These are phyloP conservation scores for Didymella lethalis DNA, from an alignment of 2,329 filamentous ascomycete species.

Conservation along the genomic window DNA sequence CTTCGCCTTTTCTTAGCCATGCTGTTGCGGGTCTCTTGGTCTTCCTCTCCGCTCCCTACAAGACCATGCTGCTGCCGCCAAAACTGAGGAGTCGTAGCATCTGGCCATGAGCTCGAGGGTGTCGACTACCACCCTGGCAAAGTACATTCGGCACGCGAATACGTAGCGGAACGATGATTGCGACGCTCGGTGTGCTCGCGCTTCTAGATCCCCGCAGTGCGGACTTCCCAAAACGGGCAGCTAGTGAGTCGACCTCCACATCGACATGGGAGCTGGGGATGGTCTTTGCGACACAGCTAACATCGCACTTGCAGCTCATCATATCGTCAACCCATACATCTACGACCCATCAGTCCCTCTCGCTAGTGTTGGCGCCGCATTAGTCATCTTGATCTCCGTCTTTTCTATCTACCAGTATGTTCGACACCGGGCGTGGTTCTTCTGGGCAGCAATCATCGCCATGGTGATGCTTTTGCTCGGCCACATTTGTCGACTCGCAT, in stretches of 20 bases:
- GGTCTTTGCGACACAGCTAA: constrained; percentile 7
- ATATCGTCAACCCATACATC: constrained; percentile 54
- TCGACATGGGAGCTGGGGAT: background rate
- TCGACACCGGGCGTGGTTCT: constrained; percentile 49
- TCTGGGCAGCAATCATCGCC: constrained; percentile 46
- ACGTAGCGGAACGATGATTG: constrained; percentile 27
- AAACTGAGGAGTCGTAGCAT: background rate
- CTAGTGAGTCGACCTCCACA: constrained; percentile 29
- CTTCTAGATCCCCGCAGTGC: constrained; percentile 24
- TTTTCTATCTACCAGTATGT: constrained; percentile 46
- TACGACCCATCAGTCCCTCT: constrained; percentile 58
- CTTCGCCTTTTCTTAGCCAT: constrained; percentile 23
- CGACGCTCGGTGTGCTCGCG: constrained; percentile 9
- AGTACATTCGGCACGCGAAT: constrained; percentile 1
- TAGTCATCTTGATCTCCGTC: constrained; percentile 51
- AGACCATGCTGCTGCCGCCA: constrained; percentile 20
- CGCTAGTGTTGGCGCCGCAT: constrained; percentile 53
- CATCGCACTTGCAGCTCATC: constrained; percentile 17
- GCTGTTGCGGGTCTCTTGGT: constrained; percentile 20
- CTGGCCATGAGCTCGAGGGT: constrained; percentile 20
- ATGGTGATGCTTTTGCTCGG: constrained; percentile 59
- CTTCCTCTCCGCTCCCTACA: constrained; percentile 28
- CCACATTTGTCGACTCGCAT: constrained; percentile 60
- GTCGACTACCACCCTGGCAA: constrained; percentile 5
- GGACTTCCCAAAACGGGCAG: constrained; percentile 35